Evolutionary conservation across 768 basidiomycete genomes (phyloP), one percentile per base, ranked within the genome.

Genomic region (Coprinopsis cinerea): DNA sequence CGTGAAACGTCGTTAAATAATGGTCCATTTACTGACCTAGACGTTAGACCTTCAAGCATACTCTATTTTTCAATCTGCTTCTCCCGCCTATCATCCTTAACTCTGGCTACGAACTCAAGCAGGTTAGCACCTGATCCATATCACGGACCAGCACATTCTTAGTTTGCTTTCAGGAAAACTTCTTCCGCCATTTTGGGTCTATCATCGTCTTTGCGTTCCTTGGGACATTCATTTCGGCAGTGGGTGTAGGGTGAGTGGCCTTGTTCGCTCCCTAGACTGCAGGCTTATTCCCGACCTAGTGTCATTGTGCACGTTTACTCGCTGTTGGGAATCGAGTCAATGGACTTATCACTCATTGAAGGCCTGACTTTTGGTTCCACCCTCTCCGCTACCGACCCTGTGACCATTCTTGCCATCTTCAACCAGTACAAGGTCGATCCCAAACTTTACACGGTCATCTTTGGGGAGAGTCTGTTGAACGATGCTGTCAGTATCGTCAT

Each of bases 401-500:
- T 97, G 23, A 98, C 96, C 5, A 96, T 99, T 62, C 76, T 99
- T 26, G 91, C 95, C 37, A 98, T 99, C 47, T 99, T 99, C 75
- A 92, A 96, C 59, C 91, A 96, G 59, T 89, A 95, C 73, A 96
- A 97, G 64, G 94, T 98, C 58, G 96, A 99, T 67, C 94, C 96
- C 0, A 97, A 98, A 64, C 76, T 99, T 7, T 98, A 98, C 70
- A 88, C 85, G 39, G 80, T 98, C 66, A 99, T 99, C 56, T 99
- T 98, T 61, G 96, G 96, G 23, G 96, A 98, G 67, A 89, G 85
- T 67, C 76, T 99, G 51, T 70, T 99, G 52, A 99, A 99, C 69
- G 96, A 99, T 74, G 96, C 96, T 17, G 96, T 98, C 61, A 92
- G 91, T 77, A 98, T 98, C 73, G 94, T 98, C 67, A 93, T 99